Evolutionary conservation across 495 filamentous ascomycete genomes (phyloP).

Genomic region (Xanthoparmelia taractica): DNA sequence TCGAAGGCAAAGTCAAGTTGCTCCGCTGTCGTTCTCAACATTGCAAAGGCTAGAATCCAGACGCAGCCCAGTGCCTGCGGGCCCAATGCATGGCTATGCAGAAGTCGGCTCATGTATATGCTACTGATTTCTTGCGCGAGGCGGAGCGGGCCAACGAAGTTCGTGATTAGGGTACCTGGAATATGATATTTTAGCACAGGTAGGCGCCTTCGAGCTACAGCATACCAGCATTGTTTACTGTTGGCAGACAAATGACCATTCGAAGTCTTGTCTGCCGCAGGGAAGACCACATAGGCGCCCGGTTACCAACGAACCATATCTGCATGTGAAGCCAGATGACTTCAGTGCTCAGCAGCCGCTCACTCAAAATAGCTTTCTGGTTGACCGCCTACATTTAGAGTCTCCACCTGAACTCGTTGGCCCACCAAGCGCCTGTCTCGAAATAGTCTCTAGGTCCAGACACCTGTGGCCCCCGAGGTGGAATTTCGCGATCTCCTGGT

Average conservation of each 20-base stretch:
- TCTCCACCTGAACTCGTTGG: conserved; percentile 10
- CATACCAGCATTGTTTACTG: conserved; percentile 2
- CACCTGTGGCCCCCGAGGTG: conserved; percentile 14
- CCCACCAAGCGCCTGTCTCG: conserved; percentile 15
- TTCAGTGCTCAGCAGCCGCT: conserved; percentile 1
- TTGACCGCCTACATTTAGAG: conserved; percentile 1
- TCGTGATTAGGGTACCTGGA: conserved; percentile 1
- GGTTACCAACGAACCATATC: conserved; percentile 18
- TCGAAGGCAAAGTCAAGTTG: conserved; percentile 20
- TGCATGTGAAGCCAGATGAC: conserved; percentile 18
- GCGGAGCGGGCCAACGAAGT: conserved; percentile 4
- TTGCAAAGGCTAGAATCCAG: conserved; percentile 18
- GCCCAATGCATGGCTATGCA: conserved; percentile 14
- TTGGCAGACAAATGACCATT: conserved; percentile 1
- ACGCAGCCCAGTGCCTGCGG: conserved; percentile 14
- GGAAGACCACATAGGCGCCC: conserved; percentile 13
- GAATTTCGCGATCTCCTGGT: conserved; percentile 5
- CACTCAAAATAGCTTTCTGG: neutral
- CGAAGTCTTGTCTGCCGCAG: conserved; percentile 10
- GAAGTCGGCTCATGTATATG: neutral
- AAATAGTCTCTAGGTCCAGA: conserved; percentile 7
- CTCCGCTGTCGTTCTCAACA: conserved; percentile 14
- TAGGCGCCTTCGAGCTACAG: neutral
- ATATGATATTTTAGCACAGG: neutral
- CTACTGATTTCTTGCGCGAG: conserved; percentile 6